Conservation (phyloP, 2,329 filamentous ascomycete genomes). For the Botryotinia convoluta region DNA sequence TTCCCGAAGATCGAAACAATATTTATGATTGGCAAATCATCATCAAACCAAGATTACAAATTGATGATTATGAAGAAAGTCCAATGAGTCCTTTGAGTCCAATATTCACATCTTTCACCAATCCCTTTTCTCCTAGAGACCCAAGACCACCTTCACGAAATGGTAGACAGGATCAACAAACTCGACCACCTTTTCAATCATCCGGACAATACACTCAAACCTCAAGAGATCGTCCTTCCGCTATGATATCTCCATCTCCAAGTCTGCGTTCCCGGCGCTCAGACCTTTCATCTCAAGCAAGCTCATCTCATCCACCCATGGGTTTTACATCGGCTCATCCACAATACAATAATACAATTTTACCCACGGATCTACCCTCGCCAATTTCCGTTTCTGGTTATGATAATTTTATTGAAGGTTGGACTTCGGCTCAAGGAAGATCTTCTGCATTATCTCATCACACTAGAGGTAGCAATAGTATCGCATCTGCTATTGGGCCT, state of each 20-base stretch:
- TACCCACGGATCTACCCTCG: slow-evolving; percentile 56
- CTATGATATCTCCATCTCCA: slow-evolving; percentile 56
- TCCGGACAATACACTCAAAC: slow-evolving; percentile 44
- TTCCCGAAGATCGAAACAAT: slow-evolving; percentile 50
- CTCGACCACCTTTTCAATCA: slow-evolving; percentile 50
- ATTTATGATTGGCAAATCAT: slow-evolving; percentile 57
- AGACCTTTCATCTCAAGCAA: slow-evolving; percentile 51
- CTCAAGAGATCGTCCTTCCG: slow-evolving; percentile 45
- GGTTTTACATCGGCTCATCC: slow-evolving; percentile 45
- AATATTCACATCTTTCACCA: slow-evolving; percentile 34
- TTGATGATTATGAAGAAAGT: slow-evolving; percentile 28
- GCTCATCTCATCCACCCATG: slow-evolving; percentile 43
- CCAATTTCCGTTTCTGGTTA: slow-evolving; percentile 51
- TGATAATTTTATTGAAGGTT: slow-evolving; percentile 59
- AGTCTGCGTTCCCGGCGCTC: slow-evolving; percentile 62
- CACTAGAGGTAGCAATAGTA: slow-evolving; percentile 52
- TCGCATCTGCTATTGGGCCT: slow-evolving; percentile 49
- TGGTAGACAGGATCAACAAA: slow-evolving; percentile 40
- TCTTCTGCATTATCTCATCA: slow-evolving; percentile 57
- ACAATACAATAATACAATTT: slow-evolving; percentile 48
- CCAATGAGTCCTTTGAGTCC: slow-evolving; percentile 33
- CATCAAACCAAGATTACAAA: slow-evolving; percentile 41
- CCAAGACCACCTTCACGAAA: slow-evolving; percentile 23
- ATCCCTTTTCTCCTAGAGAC: slow-evolving; percentile 35
- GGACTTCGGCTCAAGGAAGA: slow-evolving; percentile 58